Evolutionary conservation across 2,329 filamentous ascomycete species (phyloP), one percentile per base, ranked within the genome.

Genomic region (Cyphellophora attinorum): DNA sequence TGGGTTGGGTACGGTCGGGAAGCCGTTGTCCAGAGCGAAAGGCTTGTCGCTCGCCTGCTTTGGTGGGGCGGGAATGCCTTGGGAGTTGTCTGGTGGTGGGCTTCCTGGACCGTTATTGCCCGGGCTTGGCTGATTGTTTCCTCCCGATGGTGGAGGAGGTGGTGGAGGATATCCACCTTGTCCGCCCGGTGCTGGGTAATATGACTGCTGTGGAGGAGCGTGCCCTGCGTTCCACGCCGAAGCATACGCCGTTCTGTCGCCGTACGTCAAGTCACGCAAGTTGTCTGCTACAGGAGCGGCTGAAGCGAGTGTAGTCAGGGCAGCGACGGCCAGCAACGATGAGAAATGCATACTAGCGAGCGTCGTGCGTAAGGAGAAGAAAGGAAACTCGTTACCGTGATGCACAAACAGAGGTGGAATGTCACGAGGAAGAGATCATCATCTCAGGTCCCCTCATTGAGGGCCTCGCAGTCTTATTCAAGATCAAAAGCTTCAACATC

Each of bases 1-100:
- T 4, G 75, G 74, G 5, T 63, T 54, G 19, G 36, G 36, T 38
- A 55, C 65, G 6, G 76, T 74, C 2, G 79, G 79, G 49, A 82
- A 79, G 38, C 73, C 74, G 47, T 80, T 46, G 19, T 34, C 27
- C 10, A 47, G 37, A 14, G 46, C 43, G 35, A 48, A 48, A 18
- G 29, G 21, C 8, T 25, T n/a, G 21, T 25, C 21, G 21, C 21
- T 25, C 21, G n/a, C 21, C 21, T 25, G 8, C 21, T 25, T 25
- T n/a, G 21, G 21, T 8, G 21, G 8, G 21, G 8, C 21, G n/a
- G 21, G 21, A n/a, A 25, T n/a, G 21, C 21, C 21, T 25, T 25
- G 21, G 8, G 21, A 25, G 21, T 25, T 25, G 21, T 25, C 21
- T 25, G 21, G 21, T 25, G 21, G 21, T 25, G 21, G n/a, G 8